Percentiles rank a stretch among this genome's conserved stretches.
Conservation (phyloP, 2,329 filamentous ascomycete species). For the Trichoderma koningiopsis region DNA sequence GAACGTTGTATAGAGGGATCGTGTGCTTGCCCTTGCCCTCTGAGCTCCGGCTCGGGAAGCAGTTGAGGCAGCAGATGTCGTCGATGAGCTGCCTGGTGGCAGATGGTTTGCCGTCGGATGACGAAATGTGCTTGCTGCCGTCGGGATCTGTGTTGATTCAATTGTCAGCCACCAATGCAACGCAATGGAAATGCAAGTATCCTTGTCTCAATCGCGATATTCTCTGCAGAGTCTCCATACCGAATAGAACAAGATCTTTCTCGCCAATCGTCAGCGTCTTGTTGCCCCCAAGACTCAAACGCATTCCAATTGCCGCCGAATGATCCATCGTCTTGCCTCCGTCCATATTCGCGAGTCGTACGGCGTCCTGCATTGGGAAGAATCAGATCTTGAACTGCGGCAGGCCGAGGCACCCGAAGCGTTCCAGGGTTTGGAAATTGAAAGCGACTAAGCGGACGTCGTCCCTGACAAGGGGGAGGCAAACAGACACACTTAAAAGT, state of each 20-base stretch:
- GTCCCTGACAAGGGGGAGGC: not conserved
- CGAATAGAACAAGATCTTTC: conserved; percentile 39
- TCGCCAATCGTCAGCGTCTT: conserved; percentile 39
- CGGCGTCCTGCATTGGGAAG: conserved; percentile 8
- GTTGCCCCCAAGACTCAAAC: conserved; percentile 37
- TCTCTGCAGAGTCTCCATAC: conserved; percentile 34
- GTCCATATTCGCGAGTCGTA: conserved; percentile 11
- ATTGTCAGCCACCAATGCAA: not conserved
- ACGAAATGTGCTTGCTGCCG: conserved; percentile 16
- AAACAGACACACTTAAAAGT: not conserved
- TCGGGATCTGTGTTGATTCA: conserved; percentile 13
- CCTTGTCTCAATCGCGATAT: not conserved
- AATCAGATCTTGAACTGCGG: not conserved
- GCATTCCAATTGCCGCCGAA: conserved; percentile 31
- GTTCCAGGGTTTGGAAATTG: conserved; percentile 2
- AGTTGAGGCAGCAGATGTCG: not conserved
- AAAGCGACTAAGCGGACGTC: not conserved
- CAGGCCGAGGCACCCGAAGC: conserved; percentile 22
- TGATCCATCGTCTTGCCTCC: conserved; percentile 30
- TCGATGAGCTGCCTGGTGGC: conserved; percentile 18
- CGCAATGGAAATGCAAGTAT: not conserved
- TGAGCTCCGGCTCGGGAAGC: conserved; percentile 26
- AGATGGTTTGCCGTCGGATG: conserved; percentile 13
- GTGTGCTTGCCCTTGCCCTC: conserved; percentile 34
- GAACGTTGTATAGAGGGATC: conserved; percentile 79